Base-by-base conservation (phyloP, 73 alveolate species). In the Tetrahymena borealis region DNA sequence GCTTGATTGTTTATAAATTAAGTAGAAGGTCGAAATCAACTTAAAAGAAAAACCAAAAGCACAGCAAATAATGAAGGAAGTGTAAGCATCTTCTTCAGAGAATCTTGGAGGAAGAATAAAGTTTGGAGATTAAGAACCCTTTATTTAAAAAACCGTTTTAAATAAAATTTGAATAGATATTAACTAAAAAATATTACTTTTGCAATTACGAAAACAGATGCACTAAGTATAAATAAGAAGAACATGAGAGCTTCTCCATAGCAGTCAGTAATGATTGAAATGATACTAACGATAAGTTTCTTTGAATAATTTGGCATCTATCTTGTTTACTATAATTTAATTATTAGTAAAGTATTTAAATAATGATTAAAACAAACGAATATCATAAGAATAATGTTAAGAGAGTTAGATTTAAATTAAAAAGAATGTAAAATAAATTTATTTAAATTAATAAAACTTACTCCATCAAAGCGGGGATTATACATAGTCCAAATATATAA, bases 401-500 rank as follows among this genome's bases (percentile, higher is more conserved):
- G n/a, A n/a, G n/a, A n/a, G n/a, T n/a, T n/a, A n/a, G n/a, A n/a
- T n/a, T n/a, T n/a, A n/a, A n/a, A n/a, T n/a, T n/a, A 42, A 60
- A 15, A n/a, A 60, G 1, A 15, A 6, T 7, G 3, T 16, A 85
- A 20, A 41, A 13, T 38, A 32, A 37, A 78, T 28, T 7, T 79
- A 20, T 79, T 38, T 3, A 85, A 43, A 39, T 16, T 5, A 31
- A 28, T 78, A 33, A 18, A n/a, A 32, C 11, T 36, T 43, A 36
- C 93, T 42, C 77, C 90, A 36, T 8, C 92, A 32, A 38, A 16
- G 35, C 24, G 78, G 18, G 95, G 95, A 85, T 93, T 93, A 18
- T 91, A 78, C 40, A 39, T 79, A 31, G 93, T 93, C 95, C 95
- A 93, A 24, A 93, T 43, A 40, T 93, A 85, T 28, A 93, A 24